Evolutionary conservation across 495 filamentous ascomycete genomes (phyloP).

Genomic region (Neurospora sp.): DNA sequence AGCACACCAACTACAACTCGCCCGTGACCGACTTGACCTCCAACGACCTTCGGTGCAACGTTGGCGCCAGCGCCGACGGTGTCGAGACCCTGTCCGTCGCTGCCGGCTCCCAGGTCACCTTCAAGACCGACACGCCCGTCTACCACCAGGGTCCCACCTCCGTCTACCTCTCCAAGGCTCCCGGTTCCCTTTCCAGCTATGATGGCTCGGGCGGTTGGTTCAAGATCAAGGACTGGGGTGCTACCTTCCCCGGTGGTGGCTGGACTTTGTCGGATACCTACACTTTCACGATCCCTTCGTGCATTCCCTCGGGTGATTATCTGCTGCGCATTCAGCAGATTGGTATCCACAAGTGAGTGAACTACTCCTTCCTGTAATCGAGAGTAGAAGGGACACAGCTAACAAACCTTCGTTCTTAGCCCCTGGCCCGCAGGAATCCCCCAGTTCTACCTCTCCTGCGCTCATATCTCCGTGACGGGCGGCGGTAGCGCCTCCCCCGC

Average conservation of each 20-base stretch:
- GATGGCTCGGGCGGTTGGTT: slow-evolving; percentile 46
- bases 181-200: slow-evolving; percentile 30
- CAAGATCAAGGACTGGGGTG: slow-evolving; percentile 44
- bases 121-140: slow-evolving; percentile 40
- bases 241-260: slow-evolving; percentile 28
- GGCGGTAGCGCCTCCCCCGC: slow-evolving; percentile 40
- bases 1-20: slow-evolving; percentile 49
- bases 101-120: slow-evolving; percentile 42
- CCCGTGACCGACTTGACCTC: slow-evolving; percentile 47
- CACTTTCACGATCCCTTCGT: slow-evolving; percentile 43
- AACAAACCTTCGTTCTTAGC: background rate
- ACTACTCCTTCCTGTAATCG: too few relatives aligned
- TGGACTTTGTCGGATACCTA: slow-evolving; percentile 29
- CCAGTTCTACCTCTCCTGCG: slow-evolving; percentile 50
- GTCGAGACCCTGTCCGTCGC: slow-evolving; percentile 37
- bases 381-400: too few relatives aligned
- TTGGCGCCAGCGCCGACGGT: slow-evolving; percentile 33
- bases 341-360: slow-evolving; percentile 43
- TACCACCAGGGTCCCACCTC: slow-evolving; percentile 51
- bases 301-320: slow-evolving; percentile 48
- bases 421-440: slow-evolving; percentile 34
- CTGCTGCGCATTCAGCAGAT: slow-evolving; percentile 52
- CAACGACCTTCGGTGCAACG: slow-evolving; percentile 50
- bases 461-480: slow-evolving; percentile 47
- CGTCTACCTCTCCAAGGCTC: slow-evolving; percentile 43